A percentile compares a stretch with the other conserved stretches of the same genome.
Evolutionary conservation across 768 basidiomycete species (phyloP).

Genomic region (Mycena leptocephala): DNA sequence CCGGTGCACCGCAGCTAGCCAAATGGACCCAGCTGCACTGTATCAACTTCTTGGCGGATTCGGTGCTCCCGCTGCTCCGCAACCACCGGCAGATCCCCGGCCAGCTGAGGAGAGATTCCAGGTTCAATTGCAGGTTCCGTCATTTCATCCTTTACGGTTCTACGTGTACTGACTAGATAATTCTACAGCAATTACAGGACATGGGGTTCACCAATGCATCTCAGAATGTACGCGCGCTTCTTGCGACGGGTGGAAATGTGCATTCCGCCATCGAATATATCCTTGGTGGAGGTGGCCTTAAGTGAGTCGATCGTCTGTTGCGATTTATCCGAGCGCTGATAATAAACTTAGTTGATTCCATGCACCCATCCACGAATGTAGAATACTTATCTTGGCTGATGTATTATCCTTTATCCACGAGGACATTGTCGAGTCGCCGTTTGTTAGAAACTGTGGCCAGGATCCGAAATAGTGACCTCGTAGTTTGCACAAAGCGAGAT

Average conservation of each 20-base stretch:
- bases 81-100: conserved; percentile 76
- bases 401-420: conserved; percentile 3
- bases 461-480: too few species aligned
- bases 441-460: too few species aligned
- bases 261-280: conserved; percentile 96
- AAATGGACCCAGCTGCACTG: conserved; percentile 60
- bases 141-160: conserved; percentile 9
- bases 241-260: conserved; percentile 95
- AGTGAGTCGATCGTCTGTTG: neutral
- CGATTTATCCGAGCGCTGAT: neutral
- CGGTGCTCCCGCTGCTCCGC: conserved; percentile 46
- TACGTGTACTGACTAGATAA: neutral
- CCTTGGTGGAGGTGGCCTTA: conserved; percentile 84
- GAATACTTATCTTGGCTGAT: conserved; percentile 31
- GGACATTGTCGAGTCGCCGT: neutral
- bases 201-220: conserved; percentile 95
- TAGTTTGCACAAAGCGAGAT: too few species aligned
- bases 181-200: conserved; percentile 85
- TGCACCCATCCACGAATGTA: conserved; percentile 10
- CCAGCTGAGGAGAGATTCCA: conserved; percentile 95
- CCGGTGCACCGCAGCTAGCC: conserved; percentile 51
- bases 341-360: neutral
- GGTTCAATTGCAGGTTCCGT: conserved; percentile 82
- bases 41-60: conserved; percentile 59
- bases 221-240: conserved; percentile 92